Percentiles rank a stretch among this genome's conserved stretches.
These are phyloP conservation scores for Lentinula sp. DNA, from an alignment of 768 basidiomycete genomes.

Conservation along the genomic window DNA sequence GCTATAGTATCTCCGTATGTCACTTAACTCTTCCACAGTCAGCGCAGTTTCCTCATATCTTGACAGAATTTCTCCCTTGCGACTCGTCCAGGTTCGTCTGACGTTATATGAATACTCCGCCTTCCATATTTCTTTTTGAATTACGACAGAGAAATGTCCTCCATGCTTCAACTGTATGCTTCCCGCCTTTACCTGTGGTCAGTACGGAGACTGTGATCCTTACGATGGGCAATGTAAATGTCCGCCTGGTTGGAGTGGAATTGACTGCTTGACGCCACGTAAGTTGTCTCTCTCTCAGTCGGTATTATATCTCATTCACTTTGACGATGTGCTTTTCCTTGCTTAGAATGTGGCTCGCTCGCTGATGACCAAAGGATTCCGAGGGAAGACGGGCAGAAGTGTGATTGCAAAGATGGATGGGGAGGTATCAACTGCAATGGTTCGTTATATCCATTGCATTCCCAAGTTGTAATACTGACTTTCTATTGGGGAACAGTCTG, in stretches of 20 bases:
- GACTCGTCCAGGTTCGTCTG: not conserved
- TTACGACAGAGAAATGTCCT: slow-evolving; percentile 52
- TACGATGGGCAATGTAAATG: slow-evolving; percentile 97
- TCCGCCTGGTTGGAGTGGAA: slow-evolving; percentile 95
- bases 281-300: slow-evolving; percentile 22
- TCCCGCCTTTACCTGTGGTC: slow-evolving; percentile 74
- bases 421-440: slow-evolving; percentile 97
- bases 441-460: slow-evolving; percentile 24
- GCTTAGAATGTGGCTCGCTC: slow-evolving; percentile 86
- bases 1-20: not conserved
- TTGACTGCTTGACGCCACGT: slow-evolving; percentile 93
- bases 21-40: not conserved
- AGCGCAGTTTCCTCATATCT: not conserved
- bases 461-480: not conserved
- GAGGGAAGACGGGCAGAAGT: slow-evolving; percentile 67
- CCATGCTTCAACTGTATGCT: slow-evolving; percentile 92
- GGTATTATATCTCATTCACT: not conserved
- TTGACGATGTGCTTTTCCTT: not conserved
- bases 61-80: not conserved
- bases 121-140: not conserved
- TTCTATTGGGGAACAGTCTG: slow-evolving; percentile 57
- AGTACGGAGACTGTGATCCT: slow-evolving; percentile 85
- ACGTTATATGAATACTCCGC: not conserved
- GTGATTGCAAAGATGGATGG: slow-evolving; percentile 95
- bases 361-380: slow-evolving; percentile 82